Percentiles rank a stretch among this genome's conserved stretches.
phyloP scores from a whole-genome alignment of 352 stramenopile species.

The Phytopythium vexans region DNA sequence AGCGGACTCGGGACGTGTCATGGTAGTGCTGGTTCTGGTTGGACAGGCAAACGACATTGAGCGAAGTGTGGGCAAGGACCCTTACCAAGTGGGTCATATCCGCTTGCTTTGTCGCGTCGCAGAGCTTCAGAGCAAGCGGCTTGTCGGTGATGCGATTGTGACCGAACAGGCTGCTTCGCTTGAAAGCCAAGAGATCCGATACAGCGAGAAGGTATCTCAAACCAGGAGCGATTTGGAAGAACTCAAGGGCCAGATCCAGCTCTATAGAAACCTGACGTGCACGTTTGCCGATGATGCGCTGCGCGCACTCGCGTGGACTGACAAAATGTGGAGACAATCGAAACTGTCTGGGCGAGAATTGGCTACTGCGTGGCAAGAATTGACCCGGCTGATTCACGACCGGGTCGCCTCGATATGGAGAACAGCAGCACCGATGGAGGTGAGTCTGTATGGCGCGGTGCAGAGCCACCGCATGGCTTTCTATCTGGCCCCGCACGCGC shows the following conservation, averaged over 20 bases:
- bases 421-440: no score
- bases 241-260: no score
- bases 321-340: conserved; percentile 1
- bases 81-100: background rate
- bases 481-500: no score
- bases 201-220: no score
- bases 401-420: background rate
- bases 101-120: background rate
- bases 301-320: background rate
- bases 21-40: background rate
- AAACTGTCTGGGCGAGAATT: background rate
- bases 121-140: background rate
- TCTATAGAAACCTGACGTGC: background rate
- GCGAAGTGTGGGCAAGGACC: background rate
- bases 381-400: background rate
- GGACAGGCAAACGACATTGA: background rate
- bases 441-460: no score
- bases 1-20: no score
- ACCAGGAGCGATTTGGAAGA: no score
- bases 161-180: no score
- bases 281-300: background rate
- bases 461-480: no score
- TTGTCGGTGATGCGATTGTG: background rate
- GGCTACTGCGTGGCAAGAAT: background rate
- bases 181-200: no score